Evolutionary conservation across 805 yeast species (phyloP), one percentile per base, ranked within the genome.

Genomic region (Kregervanrija pseudodelftensis): DNA sequence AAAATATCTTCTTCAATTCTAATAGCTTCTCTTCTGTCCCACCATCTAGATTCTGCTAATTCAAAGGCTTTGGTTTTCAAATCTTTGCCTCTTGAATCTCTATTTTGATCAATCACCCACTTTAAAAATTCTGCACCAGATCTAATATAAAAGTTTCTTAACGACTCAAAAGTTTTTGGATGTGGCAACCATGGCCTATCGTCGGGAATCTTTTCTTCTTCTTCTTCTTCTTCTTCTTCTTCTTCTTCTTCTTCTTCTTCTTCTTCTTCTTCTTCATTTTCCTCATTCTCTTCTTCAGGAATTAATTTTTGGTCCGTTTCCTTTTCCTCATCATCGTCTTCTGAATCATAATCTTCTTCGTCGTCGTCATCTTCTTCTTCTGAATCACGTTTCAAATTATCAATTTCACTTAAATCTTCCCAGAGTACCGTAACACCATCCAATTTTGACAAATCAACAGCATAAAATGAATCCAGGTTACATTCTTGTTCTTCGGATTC

Each of bases 151-250:
- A 91, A 91, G 2, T 78, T 81, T 53, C 96, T 79, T 48, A 91
- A 69, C 2, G 78, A 67, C 67, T 91, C 98, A 57, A 91, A 93
- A 7, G 96, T 82, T 58, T 90, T 89, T 33, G 99, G 99, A 61
- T 90, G 97, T 40, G 98, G 97, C 44, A 91, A 73, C 95, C 96
- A 91, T 13, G 99, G 96, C 61, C 95, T 78, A 38, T 83, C 85
- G 64, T 91, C 99, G 13, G 95, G 95, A 53, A 82, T 76, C 50
- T 79, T 86, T 39, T 79, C 80, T 49, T 76, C 83, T 3, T 72
- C 79, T 30, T 71, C 82, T 39, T 71, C 82, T 2, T 61, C 76
- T 11, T 72, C 86, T 36, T 74, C 84, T 37, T 74, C 83, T 36
- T 79, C 89, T 37, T 79, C 86, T 13, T 76, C 86, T 22, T 76